These are phyloP conservation scores for Trichoderma brevicompactum DNA, from an alignment of 2,329 filamentous ascomycete genomes.

Conservation along the genomic window DNA sequence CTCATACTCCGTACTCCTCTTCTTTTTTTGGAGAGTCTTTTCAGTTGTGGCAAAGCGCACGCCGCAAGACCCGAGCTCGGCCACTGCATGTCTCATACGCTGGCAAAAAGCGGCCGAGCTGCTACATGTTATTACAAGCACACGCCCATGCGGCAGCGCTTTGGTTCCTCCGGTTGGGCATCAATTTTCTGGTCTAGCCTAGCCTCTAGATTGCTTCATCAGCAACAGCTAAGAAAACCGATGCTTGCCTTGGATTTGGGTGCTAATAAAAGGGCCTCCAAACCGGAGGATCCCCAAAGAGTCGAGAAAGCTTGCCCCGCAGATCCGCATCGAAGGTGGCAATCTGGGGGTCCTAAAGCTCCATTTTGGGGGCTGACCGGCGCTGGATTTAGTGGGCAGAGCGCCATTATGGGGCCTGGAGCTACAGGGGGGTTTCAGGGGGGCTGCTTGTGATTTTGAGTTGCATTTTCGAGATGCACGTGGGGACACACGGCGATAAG, in stretches of 20 bases:
- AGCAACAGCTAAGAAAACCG: too few relatives aligned
- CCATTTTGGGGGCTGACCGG: neutral
- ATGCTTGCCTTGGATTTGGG: too few relatives aligned
- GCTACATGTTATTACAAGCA: neutral
- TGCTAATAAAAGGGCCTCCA: too few relatives aligned
- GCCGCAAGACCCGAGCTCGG: neutral
- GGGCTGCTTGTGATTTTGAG: neutral
- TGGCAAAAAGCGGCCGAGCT: neutral
- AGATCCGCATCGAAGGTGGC: conserved; percentile 11
- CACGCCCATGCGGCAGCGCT: too few relatives aligned
- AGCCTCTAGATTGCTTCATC: too few relatives aligned
- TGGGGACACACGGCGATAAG: neutral
- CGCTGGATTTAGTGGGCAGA: conserved; percentile 3
- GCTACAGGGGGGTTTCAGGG: conserved; percentile 14
- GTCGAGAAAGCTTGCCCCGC: neutral
- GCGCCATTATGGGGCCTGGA: neutral
- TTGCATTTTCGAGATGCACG: neutral
- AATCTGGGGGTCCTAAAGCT: neutral
- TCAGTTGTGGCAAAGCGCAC: neutral
- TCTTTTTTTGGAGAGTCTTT: neutral
- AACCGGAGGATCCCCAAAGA: neutral
- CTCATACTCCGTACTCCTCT: neutral
- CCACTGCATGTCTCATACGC: conserved; percentile 2
- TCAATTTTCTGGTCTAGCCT: too few relatives aligned
- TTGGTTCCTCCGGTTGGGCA: neutral